Evolutionary conservation across 768 basidiomycete genomes (phyloP).

Genomic region (Lactifluus hygrophoroides): DNA sequence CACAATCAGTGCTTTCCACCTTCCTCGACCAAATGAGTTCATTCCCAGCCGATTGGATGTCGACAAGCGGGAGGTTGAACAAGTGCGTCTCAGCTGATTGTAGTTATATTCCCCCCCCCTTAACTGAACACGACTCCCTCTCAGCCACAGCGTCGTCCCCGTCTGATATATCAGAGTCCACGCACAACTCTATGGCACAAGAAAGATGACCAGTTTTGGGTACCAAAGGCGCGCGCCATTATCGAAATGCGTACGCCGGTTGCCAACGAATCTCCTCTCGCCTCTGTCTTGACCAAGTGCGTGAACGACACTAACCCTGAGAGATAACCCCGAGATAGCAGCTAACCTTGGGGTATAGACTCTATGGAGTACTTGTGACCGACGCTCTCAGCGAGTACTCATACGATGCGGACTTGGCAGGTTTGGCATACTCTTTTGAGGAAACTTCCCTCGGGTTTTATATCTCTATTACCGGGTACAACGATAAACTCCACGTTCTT

Average conservation of each 20-base stretch:
- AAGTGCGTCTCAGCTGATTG: constrained; percentile 36
- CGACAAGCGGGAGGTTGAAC: constrained; percentile 56
- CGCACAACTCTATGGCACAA: constrained; percentile 87
- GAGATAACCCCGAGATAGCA: not conserved
- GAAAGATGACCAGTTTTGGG: constrained; percentile 95
- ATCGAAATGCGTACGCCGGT: constrained; percentile 66
- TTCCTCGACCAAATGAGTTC: constrained; percentile 85
- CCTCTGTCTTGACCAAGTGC: constrained; percentile 66
- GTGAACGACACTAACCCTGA: constrained; percentile 13
- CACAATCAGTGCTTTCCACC: constrained; percentile 55
- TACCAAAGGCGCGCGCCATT: constrained; percentile 76
- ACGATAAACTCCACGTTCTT: constrained; percentile 79
- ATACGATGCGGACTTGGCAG: constrained; percentile 90
- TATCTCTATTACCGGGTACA: constrained; percentile 74
- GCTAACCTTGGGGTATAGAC: constrained; percentile 32
- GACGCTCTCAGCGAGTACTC: constrained; percentile 87
- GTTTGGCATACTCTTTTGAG: constrained; percentile 64
- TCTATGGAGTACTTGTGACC: constrained; percentile 78
- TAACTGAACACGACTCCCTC: not conserved
- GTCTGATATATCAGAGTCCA: constrained; percentile 63
- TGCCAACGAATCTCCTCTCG: constrained; percentile 54
- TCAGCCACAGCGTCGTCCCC: constrained; percentile 68
- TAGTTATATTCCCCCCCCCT: not conserved
- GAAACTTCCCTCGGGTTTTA: constrained; percentile 57
- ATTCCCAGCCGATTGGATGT: constrained; percentile 83